Evolutionary conservation across 768 basidiomycete genomes (phyloP), one percentile per base, ranked within the genome.

Genomic region (Rhodotorula diobovata): DNA sequence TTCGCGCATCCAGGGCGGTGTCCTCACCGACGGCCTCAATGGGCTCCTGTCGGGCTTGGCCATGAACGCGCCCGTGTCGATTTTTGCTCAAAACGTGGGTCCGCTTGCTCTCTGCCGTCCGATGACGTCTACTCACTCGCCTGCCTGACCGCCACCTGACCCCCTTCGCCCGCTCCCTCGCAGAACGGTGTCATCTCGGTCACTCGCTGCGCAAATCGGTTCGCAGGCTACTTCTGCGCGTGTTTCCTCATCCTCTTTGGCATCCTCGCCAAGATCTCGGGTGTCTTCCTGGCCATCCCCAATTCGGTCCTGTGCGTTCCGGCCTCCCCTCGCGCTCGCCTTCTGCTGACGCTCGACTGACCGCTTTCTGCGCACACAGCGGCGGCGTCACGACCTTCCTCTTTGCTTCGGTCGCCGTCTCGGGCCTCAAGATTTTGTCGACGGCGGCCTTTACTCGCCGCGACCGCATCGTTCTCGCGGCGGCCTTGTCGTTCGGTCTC

Each of bases 181-280:
- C 48, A 53, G n/a, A 53, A 53, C 51, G 51, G 51, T 16, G 51
- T 53, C 51, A n/a, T 53, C 15, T 30, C n/a, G 12, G 28, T 53
- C n/a, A 53, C 51, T 4, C 51, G 51, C 51, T 53, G 51, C 15
- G 51, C n/a, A 8, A 53, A 53, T 14, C 51, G 51, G 14, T 53
- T 30, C 4, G 51, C 30, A 1, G 51, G 51, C n/a, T 53, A 53
- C 51, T 10, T 30, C 51, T 53, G 51, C 30, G 51, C 51, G 11
- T 28, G 14, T 5, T 30, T 53, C 51, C 51, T 53, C 51, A 30
- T 53, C 51, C 28, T 53, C n/a, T 53, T 53, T 12, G 51, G 51
- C 51, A 53, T 53, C 51, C 51, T 53, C 51, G 51, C 51, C 51
- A 53, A 53, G 30, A 53, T 53, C 51, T 53, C 51, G 51, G 51